Evolutionary conservation across 2,329 filamentous ascomycete species (phyloP).

Genomic region (Cladosporium cucumerinum): DNA sequence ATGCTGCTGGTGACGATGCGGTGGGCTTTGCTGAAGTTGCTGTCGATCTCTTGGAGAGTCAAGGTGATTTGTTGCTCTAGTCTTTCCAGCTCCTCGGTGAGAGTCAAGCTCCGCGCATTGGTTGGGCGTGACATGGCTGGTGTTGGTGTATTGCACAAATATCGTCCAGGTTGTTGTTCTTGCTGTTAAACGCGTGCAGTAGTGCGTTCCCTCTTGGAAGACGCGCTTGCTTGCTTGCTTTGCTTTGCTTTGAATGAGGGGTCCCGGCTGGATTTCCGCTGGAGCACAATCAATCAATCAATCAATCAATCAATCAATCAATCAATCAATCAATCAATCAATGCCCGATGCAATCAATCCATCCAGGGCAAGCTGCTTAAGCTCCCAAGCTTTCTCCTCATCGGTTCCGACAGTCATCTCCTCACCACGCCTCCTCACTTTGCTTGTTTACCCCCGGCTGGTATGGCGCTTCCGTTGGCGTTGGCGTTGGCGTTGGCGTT

Average conservation of each 20-base stretch:
- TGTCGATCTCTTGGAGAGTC: conserved; percentile 96
- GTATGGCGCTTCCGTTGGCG: background rate
- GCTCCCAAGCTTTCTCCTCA: background rate
- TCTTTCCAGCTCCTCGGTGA: conserved; percentile 93
- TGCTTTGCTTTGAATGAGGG: background rate
- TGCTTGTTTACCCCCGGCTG: background rate
- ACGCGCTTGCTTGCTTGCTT: background rate
- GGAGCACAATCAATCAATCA: background rate
- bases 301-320: background rate
- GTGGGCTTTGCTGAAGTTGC: conserved; percentile 96
- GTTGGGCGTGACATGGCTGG: conserved; percentile 49
- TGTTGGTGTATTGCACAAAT: background rate
- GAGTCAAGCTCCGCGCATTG: conserved; percentile 61
- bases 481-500: background rate
- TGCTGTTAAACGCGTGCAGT: background rate
- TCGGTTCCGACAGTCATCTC: background rate
- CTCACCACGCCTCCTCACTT: background rate
- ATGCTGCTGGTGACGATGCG: conserved; percentile 94
- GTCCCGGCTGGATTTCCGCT: background rate
- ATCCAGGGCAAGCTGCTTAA: background rate
- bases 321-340: background rate
- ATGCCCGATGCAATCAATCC: background rate
- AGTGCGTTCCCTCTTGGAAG: background rate
- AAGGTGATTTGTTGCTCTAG: conserved; percentile 95
- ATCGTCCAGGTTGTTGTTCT: background rate